phyloP scores from a whole-genome alignment of 2,329 filamentous ascomycete species.

The Hymenotorrendiella dingleyae region DNA sequence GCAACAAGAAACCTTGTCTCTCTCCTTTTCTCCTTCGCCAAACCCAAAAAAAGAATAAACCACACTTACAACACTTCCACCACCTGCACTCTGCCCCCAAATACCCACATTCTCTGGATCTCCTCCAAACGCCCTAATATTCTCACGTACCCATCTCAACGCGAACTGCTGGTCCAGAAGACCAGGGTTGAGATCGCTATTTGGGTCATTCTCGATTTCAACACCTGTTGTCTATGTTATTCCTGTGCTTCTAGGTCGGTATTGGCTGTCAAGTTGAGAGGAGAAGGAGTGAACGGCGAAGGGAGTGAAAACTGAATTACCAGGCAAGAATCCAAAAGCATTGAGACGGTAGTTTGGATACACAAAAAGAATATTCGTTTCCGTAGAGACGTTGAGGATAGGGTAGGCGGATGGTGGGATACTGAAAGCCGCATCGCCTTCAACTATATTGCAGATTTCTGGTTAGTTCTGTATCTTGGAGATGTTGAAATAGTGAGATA shows the following conservation, averaged over 20 bases:
- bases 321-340: slow-evolving; percentile 63
- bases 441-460: too few relatives aligned
- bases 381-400: slow-evolving; percentile 46
- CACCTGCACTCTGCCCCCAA: slow-evolving; percentile 44
- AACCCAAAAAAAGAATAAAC: slow-evolving; percentile 45
- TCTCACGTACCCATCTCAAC: slow-evolving; percentile 48
- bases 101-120: slow-evolving; percentile 42
- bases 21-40: slow-evolving; percentile 55
- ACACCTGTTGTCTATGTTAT: too few relatives aligned
- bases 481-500: too few relatives aligned
- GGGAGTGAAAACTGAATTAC: too few relatives aligned
- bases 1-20: slow-evolving; percentile 45
- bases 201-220: slow-evolving; percentile 43
- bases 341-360: slow-evolving; percentile 60
- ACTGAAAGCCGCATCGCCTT: slow-evolving; percentile 48
- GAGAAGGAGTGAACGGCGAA: too few relatives aligned
- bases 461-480: too few relatives aligned
- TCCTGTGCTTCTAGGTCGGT: too few relatives aligned
- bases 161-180: slow-evolving; percentile 48
- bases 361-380: slow-evolving; percentile 48
- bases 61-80: slow-evolving; percentile 38
- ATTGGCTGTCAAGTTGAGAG: too few relatives aligned
- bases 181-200: slow-evolving; percentile 45
- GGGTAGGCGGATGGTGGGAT: slow-evolving; percentile 53
- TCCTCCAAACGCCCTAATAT: slow-evolving; percentile 49